phyloP scores from a whole-genome alignment of 2,329 filamentous ascomycete genomes.

The Decorospora gaudefroyi region DNA sequence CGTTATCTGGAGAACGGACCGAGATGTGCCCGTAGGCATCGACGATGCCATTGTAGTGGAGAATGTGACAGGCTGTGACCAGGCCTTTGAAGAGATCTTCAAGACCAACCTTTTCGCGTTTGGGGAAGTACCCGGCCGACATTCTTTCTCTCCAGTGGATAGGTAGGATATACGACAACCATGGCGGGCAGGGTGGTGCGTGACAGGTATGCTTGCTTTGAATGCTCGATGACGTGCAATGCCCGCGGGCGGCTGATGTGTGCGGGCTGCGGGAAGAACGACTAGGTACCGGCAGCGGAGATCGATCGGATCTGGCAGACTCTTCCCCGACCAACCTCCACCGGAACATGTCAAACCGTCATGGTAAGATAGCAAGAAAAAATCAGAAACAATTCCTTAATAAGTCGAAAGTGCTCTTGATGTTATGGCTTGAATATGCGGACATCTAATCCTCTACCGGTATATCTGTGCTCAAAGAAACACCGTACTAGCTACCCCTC shows the following conservation, averaged over 20 bases:
- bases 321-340: not conserved
- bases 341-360: no score
- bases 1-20: constrained; percentile 55
- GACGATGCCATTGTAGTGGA: constrained; percentile 57
- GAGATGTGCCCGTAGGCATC: constrained; percentile 62
- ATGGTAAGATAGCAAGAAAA: no score
- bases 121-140: constrained; percentile 47
- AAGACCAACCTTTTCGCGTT: constrained; percentile 46
- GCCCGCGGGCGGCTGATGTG: constrained; percentile 2
- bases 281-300: constrained; percentile 10
- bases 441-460: no score
- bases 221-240: constrained; percentile 28
- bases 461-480: no score
- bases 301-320: constrained; percentile 5
- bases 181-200: constrained; percentile 4
- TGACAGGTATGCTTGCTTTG: constrained; percentile 12
- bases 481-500: no score
- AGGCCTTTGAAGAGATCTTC: constrained; percentile 48
- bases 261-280: constrained; percentile 5
- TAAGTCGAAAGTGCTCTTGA: no score
- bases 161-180: not conserved
- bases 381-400: no score
- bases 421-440: no score
- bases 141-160: constrained; percentile 30
- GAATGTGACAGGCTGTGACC: constrained; percentile 57